These are phyloP conservation scores for Chaetoceros muelleri DNA, from an alignment of 108 stramenopile genomes.

Conservation along the genomic window DNA sequence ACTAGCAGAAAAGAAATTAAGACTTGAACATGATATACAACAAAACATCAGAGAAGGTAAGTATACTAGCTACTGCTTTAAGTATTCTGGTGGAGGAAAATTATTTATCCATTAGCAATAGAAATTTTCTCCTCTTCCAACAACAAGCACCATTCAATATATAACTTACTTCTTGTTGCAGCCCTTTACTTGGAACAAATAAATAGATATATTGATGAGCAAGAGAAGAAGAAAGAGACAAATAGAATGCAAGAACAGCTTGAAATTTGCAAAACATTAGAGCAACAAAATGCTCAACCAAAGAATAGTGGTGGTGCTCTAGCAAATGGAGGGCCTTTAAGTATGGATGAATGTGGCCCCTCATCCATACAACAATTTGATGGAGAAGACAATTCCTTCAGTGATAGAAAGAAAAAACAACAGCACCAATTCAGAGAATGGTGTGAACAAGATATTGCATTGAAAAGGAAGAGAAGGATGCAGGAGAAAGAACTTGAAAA, in stretches of 20 bases:
- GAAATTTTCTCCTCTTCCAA: background rate
- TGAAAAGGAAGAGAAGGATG: constrained; percentile 17
- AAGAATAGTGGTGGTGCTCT: constrained; percentile 36
- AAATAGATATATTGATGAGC: constrained; percentile 16
- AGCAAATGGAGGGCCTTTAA: constrained; percentile 11
- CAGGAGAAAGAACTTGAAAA: constrained; percentile 17
- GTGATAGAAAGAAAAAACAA: constrained; percentile 19
- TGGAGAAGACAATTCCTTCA: constrained; percentile 19
- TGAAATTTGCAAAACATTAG: background rate
- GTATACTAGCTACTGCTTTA: too few species aligned
- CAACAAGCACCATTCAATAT: background rate
- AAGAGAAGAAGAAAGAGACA: constrained; percentile 4
- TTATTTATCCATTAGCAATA: background rate
- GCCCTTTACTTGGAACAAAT: constrained; percentile 13
- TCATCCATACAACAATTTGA: constrained; percentile 23
- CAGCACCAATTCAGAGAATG: constrained; percentile 26
- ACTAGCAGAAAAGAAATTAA: constrained; percentile 5
- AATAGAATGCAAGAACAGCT: background rate
- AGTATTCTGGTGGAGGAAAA: too few species aligned
- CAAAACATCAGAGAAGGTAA: constrained; percentile 8
- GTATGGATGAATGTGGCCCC: constrained; percentile 20
- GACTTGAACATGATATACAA: background rate
- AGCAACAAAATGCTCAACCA: constrained; percentile 4
- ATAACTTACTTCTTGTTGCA: background rate
- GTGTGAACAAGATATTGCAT: constrained; percentile 15